These are phyloP conservation scores for Schizosaccharomyces cryophilus DNA, from an alignment of 805 yeast genomes.

Conservation along the genomic window DNA sequence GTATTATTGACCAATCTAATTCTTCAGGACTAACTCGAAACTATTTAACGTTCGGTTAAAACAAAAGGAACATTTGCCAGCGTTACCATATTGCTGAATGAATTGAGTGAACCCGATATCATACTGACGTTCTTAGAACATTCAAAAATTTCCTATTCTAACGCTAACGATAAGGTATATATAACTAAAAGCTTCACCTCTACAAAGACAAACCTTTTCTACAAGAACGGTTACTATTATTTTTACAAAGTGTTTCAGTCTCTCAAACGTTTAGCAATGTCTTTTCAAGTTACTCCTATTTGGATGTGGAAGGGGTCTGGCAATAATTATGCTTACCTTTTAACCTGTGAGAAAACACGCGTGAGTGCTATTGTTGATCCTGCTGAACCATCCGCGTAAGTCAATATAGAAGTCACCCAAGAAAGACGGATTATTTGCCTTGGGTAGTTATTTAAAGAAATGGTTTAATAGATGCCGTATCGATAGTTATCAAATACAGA, in stretches of 20 bases:
- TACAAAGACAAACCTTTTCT: too few species aligned
- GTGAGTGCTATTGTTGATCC: constrained; percentile 78
- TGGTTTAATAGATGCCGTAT: neutral
- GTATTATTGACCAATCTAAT: too few species aligned
- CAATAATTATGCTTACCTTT: constrained; percentile 67
- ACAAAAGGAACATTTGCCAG: too few species aligned
- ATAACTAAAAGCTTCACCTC: too few species aligned
- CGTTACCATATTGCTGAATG: too few species aligned
- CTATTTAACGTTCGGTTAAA: too few species aligned
- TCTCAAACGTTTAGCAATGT: neutral
- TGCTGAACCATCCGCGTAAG: constrained; percentile 52
- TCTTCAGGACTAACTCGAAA: too few species aligned
- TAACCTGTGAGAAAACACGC: constrained; percentile 40
- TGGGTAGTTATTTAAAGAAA: neutral
- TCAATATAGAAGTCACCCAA: neutral
- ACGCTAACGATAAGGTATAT: too few species aligned
- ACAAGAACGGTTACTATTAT: neutral
- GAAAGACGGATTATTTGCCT: neutral
- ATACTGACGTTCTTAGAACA: too few species aligned
- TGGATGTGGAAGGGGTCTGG: constrained; percentile 83
- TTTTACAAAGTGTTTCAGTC: neutral
- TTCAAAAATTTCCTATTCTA: too few species aligned
- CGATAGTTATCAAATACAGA: neutral
- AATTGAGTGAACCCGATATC: too few species aligned
- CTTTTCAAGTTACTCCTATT: constrained; percentile 51